Base-by-base conservation (phyloP, 202 grass and related monocot species). In the Zizania palustris region DNA sequence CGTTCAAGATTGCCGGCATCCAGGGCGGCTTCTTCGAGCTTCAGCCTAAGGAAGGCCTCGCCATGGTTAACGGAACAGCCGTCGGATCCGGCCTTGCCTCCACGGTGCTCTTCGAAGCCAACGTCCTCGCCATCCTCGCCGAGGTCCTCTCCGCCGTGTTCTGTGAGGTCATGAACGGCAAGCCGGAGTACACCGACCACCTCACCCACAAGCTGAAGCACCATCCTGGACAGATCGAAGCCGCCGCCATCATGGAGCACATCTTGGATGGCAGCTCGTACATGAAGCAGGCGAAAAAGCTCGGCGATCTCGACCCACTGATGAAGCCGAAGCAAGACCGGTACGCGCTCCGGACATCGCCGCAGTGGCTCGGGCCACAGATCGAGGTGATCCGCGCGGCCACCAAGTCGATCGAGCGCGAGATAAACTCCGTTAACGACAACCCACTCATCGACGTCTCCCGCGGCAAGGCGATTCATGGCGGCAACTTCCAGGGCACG, bases 151-250 rank as follows among this genome's bases (percentile, higher is more conserved):
- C 40, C 6, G 40, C 40, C 4, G 40, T 42, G 40, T 42, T 6
- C 40, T 42, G 7, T 3, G 28, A 28, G 28, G 28, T 28, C 28
- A 28, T 28, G 28, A 28, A 28, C 28, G 28, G 28, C 28, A 28
- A 28, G 28, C 28, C 28, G 28, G 28, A 28, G 89, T 96, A 59
- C 82, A 96, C 92, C 0, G 92, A 96, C 58, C 92, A 96, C 55
- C 77, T 96, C 6, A 96, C 89, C 6, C 92, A 96, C 81, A 92
- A 88, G 82, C 74, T 96, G 19, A 96, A 92, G 86, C 92, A 96
- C 43, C 92, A 96, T 49, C 92, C 92, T 0, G 92, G 92, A 2
- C 92, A 96, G 72, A 95, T 95, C 6, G 92, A 95, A 73, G 86
- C 88, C 3, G 92, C 92, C 0, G 92, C 92, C 41, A 88, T 95